Conservation (phyloP, 768 basidiomycete species). For the Tulasnella sp. region DNA sequence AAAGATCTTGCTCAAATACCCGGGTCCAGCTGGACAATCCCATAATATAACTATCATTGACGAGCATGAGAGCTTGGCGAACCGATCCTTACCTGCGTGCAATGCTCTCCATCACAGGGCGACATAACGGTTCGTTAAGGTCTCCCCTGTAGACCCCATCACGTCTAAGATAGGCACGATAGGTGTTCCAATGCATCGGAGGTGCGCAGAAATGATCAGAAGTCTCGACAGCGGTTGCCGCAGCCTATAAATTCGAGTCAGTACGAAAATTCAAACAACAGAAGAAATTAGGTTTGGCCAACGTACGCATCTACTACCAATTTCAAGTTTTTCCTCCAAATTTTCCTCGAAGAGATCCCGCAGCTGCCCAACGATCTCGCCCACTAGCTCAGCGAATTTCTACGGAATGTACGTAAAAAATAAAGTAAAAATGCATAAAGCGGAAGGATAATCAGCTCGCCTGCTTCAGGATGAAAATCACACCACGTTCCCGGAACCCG, state of each 20-base stretch:
- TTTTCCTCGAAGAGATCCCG: constrained; percentile 43
- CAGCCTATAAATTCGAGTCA: constrained; percentile 30
- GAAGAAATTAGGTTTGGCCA: no score
- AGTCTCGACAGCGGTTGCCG: constrained; percentile 37
- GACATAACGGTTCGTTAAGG: constrained; percentile 46
- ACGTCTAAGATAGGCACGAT: constrained; percentile 43
- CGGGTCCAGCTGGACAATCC: constrained; percentile 37
- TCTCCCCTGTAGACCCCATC: constrained; percentile 48
- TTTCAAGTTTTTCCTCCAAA: constrained; percentile 46
- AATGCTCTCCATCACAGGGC: constrained; percentile 49
- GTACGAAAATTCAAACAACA: no score
- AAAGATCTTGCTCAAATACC: constrained; percentile 49
- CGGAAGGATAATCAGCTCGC: background rate
- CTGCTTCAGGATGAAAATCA: background rate
- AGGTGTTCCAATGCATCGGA: constrained; percentile 52
- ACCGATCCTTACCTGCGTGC: constrained; percentile 27
- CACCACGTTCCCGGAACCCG: constrained; percentile 30
- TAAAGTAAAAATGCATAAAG: background rate
- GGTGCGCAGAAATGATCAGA: constrained; percentile 38
- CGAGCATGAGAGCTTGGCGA: no score
- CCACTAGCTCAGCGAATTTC: constrained; percentile 36
- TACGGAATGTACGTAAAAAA: background rate
- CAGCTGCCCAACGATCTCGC: constrained; percentile 37
- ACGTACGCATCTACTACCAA: constrained; percentile 40
- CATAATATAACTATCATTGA: background rate